phyloP scores from a whole-genome alignment of 2,329 filamentous ascomycete species.

The Colletotrichum cordylinicola region DNA sequence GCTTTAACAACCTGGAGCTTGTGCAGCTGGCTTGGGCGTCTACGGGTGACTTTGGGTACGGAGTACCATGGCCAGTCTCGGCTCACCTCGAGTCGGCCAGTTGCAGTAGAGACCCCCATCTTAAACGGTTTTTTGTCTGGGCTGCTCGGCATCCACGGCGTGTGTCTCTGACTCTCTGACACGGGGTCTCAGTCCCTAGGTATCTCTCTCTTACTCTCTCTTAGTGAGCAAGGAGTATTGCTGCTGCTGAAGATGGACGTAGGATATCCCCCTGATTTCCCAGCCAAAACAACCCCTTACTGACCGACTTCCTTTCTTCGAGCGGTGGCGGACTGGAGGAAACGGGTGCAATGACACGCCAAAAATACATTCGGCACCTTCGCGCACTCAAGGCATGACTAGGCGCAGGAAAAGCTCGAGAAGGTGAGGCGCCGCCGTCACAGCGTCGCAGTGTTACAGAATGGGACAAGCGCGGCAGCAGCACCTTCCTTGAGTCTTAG shows the following conservation, averaged over 20 bases:
- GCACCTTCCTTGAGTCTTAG: not conserved
- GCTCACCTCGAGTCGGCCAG: not conserved
- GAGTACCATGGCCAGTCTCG: not conserved
- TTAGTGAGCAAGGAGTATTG: not conserved
- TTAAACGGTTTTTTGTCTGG: not conserved
- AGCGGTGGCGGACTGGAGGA: not conserved
- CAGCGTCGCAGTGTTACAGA: constrained; percentile 20
- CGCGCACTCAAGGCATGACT: not conserved
- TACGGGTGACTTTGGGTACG: not conserved
- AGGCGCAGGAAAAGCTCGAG: not conserved
- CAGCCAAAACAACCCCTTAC: not conserved
- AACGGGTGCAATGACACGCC: constrained; percentile 5
- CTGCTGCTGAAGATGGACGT: not conserved
- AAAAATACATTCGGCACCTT: constrained; percentile 9
- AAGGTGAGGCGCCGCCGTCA: constrained; percentile 10
- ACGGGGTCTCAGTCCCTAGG: not conserved
- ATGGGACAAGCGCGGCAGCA: constrained; percentile 10
- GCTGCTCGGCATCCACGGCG: not conserved
- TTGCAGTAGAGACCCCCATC: not conserved
- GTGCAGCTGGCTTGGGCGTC: not conserved
- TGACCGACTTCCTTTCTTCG: not conserved
- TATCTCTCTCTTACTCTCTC: not conserved
- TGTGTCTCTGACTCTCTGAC: not conserved
- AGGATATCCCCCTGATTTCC: not conserved
- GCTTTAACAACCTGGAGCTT: not conserved